Base-by-base conservation (phyloP, 768 basidiomycete species). In the Mycena galopus region DNA sequence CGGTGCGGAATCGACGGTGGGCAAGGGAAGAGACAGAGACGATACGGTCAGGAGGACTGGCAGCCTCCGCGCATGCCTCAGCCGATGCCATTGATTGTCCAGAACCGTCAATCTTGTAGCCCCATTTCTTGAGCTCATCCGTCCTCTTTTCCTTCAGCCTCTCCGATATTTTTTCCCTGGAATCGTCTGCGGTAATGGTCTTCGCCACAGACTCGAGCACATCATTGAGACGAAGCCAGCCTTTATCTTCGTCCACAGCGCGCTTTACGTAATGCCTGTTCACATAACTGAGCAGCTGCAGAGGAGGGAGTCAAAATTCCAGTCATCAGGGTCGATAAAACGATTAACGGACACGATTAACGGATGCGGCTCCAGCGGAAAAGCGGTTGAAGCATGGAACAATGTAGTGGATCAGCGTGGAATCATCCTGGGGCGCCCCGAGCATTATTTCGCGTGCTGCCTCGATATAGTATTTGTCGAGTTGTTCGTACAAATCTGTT, bases 161-260 rank as follows among this genome's bases (percentile, higher is more conserved):
- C 76, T 82, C 84, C 44, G 91, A 83, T 55, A 94, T 86, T 76
- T 88, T 87, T 77, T 90, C 90, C 30, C 89, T 88, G n/a, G 88
- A 86, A 75, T 88, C 89, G 64, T 89, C 86, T 42, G 81, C 77
- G 56, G 82, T 81, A 58, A 88, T 82, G 25, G 85, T 85, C 75
- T 87, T 88, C 60, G 89, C 87, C 64, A 90, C 87, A 29, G 88
- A 87, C 77, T 91, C 88, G 71, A 93, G 80, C 19, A 92, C 86
- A 78, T 94, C 93, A 62, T 84, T 85, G 51, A 94, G 82, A 33
- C 91, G 88, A 50, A 94, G 85, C 93, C 93, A 94, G 50, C 93
- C 93, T 73, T 86, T 88, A 81, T 93, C 93, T 80, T 94, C 93
- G 80, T 94, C 93, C 19, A 92, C 84, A 55, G 91, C 92, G 21